A percentile compares a stretch with the other conserved stretches of the same genome.
These are phyloP conservation scores for Macrophomina phaseolina DNA, from an alignment of 2,329 filamentous ascomycete species.

Conservation along the genomic window DNA sequence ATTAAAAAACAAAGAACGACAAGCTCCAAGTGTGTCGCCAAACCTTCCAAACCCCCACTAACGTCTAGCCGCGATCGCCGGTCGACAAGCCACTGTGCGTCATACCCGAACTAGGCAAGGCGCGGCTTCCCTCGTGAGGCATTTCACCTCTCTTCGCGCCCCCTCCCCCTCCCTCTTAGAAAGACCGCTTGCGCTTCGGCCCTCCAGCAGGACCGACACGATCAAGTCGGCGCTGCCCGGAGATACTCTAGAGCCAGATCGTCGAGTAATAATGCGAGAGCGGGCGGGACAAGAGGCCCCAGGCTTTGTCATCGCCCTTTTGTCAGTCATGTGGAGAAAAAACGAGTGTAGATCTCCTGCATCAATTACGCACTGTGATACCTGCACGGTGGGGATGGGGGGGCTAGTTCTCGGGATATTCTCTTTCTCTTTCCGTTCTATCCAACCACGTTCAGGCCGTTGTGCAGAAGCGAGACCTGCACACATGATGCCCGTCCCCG, in stretches of 20 bases:
- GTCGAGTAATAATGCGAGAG: constrained; percentile 5
- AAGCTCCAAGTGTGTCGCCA: background rate
- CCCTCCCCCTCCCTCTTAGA: too few relatives aligned
- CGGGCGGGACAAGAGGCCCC: background rate
- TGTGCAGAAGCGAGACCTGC: constrained; percentile 2
- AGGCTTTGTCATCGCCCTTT: constrained; percentile 12
- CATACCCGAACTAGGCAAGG: constrained; percentile 11
- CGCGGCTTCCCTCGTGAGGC: constrained; percentile 11
- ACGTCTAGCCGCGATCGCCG: constrained; percentile 1
- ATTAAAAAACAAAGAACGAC: background rate
- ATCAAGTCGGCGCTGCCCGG: constrained; percentile 16
- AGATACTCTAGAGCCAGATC: constrained; percentile 17
- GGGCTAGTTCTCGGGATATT: constrained; percentile 3
- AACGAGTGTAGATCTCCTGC: constrained; percentile 10
- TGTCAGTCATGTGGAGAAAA: constrained; percentile 24
- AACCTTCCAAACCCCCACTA: background rate
- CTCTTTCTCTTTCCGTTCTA: constrained; percentile 17
- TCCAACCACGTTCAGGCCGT: constrained; percentile 15
- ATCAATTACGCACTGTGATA: constrained; percentile 16
- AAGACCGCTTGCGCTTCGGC: constrained; percentile 16
- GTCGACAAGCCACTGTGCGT: constrained; percentile 1
- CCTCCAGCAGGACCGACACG: constrained; percentile 12
- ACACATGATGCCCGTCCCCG: constrained; percentile 4
- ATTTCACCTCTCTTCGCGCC: background rate
- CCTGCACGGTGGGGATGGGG: background rate